These are phyloP conservation scores for Blastobotrys indianensis DNA, from an alignment of 1,139 yeast species.

Conservation along the genomic window DNA sequence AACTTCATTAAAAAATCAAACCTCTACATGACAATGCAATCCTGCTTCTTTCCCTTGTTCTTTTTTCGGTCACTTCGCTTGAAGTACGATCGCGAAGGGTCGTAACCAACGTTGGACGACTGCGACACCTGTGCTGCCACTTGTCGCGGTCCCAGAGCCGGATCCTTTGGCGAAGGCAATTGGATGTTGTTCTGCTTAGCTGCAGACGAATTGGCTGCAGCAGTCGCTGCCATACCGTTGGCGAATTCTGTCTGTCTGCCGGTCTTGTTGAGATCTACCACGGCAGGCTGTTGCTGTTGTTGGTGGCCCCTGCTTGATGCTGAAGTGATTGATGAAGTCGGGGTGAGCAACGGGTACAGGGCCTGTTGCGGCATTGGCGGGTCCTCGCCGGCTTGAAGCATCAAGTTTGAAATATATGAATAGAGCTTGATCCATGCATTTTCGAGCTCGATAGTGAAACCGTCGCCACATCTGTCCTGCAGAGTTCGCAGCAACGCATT, in stretches of 20 bases:
- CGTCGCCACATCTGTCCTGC: constrained; percentile 55
- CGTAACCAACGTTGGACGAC: constrained; percentile 13
- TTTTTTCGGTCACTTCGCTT: constrained; percentile 13
- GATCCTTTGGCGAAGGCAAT: neutral
- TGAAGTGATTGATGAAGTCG: constrained; percentile 14
- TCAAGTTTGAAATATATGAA: constrained; percentile 54
- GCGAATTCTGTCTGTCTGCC: neutral
- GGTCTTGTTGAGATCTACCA: neutral
- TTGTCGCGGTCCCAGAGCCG: constrained; percentile 4
- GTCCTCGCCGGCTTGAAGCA: constrained; percentile 61
- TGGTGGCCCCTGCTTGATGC: constrained; percentile 9
- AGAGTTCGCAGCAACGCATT: constrained; percentile 69
- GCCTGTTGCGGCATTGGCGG: constrained; percentile 36
- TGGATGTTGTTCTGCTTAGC: constrained; percentile 4
- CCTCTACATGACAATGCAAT: constrained; percentile 33
- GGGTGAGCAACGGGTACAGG: constrained; percentile 21
- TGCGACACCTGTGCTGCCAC: constrained; percentile 7
- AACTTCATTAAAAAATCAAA: constrained; percentile 15
- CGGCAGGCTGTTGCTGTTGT: too few relatives aligned
- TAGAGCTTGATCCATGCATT: constrained; percentile 66
- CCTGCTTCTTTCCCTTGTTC: constrained; percentile 20
- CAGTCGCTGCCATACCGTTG: constrained; percentile 6
- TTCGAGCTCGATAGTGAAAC: constrained; percentile 45
- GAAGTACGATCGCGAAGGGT: constrained; percentile 18
- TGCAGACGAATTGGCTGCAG: neutral